Evolutionary conservation across 768 basidiomycete genomes (phyloP).

Genomic region (Trametes cinnabarina): DNA sequence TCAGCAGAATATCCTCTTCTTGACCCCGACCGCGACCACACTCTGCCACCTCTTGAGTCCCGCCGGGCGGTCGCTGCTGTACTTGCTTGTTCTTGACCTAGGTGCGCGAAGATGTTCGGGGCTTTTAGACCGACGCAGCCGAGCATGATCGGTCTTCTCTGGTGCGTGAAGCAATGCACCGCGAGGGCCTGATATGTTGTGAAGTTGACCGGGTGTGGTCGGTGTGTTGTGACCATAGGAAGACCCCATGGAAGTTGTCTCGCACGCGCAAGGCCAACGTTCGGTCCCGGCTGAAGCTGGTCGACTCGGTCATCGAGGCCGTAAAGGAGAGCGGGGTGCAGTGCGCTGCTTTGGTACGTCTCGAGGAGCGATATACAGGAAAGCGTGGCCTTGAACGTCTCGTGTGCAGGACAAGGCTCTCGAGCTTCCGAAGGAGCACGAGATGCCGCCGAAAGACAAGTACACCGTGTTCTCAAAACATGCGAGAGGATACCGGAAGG

Average conservation of each 20-base stretch:
- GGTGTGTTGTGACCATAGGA: slow-evolving; percentile 52
- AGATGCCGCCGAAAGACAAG: slow-evolving; percentile 92
- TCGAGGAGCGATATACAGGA: background rate
- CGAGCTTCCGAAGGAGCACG: slow-evolving; percentile 86
- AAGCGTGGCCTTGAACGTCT: background rate
- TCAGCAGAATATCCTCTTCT: slow-evolving; percentile 23
- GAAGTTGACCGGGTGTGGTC: background rate
- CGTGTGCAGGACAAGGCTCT: slow-evolving; percentile 65
- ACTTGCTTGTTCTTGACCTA: slow-evolving; percentile 6
- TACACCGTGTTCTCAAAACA: slow-evolving; percentile 85
- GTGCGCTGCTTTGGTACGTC: slow-evolving; percentile 71
- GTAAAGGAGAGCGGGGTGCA: slow-evolving; percentile 80
- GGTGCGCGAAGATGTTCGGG: slow-evolving; percentile 64
- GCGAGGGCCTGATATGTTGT: background rate
- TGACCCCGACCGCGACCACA: slow-evolving; percentile 7
- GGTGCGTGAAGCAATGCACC: slow-evolving; percentile 48
- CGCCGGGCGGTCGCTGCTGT: slow-evolving; percentile 10
- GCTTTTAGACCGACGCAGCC: slow-evolving; percentile 74
- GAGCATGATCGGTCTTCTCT: slow-evolving; percentile 76
- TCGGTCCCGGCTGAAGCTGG: slow-evolving; percentile 83
- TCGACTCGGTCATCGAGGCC: slow-evolving; percentile 90
- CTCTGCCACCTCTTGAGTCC: slow-evolving; percentile 3
- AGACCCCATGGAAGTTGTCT: slow-evolving; percentile 91
- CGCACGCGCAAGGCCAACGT: slow-evolving; percentile 90
- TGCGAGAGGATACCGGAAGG: slow-evolving; percentile 79